Conservation (phyloP, 73 alveolate genomes). For the Paramecium tetraurelia region DNA sequence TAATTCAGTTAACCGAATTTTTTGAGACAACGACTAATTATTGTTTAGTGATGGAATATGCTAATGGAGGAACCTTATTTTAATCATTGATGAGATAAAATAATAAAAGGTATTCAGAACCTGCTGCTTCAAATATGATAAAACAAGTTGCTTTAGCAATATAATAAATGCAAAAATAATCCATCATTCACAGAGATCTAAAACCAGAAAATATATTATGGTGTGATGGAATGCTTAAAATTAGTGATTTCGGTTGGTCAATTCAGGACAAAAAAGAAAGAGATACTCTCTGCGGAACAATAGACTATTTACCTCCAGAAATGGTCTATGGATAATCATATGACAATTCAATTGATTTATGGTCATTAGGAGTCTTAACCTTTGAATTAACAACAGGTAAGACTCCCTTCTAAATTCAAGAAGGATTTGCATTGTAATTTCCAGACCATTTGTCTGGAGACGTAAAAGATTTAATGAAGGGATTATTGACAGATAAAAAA, state of each 20-base stretch:
- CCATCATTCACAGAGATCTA: constrained; percentile 77
- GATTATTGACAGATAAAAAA: constrained; percentile 35
- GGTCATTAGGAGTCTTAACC: constrained; percentile 96
- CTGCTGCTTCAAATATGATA: constrained; percentile 40
- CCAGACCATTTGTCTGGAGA: constrained; percentile 62
- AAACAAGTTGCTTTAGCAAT: constrained; percentile 45
- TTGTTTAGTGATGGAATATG: constrained; percentile 81
- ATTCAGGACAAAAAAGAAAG: constrained; percentile 56
- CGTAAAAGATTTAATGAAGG: constrained; percentile 47
- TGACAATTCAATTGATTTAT: constrained; percentile 90
- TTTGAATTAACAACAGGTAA: constrained; percentile 93
- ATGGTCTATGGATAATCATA: constrained; percentile 87
- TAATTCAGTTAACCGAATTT: constrained; percentile 87
- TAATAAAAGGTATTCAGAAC: constrained; percentile 42
- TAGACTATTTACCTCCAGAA: constrained; percentile 98
- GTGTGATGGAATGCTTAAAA: constrained; percentile 63
- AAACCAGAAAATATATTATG: constrained; percentile 77
- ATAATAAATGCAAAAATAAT: constrained; percentile 28
- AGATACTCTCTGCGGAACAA: constrained; percentile 94
- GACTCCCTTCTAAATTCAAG: constrained; percentile 46
- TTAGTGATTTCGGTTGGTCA: constrained; percentile 73
- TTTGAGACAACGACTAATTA: constrained; percentile 83
- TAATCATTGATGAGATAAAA: background rate
- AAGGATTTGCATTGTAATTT: constrained; percentile 40
- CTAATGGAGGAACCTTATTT: constrained; percentile 43